These are phyloP conservation scores for Usnea hakonensis DNA, from an alignment of 495 filamentous ascomycete species.

Conservation along the genomic window DNA sequence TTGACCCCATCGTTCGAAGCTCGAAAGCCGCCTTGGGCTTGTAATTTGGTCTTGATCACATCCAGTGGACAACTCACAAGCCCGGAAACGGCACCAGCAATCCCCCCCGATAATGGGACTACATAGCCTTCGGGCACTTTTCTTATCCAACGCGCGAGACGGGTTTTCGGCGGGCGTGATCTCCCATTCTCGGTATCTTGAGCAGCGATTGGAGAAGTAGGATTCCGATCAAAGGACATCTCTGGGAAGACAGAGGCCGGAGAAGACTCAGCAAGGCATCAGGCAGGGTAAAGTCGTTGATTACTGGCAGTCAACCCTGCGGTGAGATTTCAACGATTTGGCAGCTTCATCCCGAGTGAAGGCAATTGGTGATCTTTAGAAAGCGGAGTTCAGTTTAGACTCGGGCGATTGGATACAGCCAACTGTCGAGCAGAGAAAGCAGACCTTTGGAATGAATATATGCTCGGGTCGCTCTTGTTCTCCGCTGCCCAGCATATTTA, in stretches of 20 bases:
- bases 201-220: slow-evolving; percentile 19
- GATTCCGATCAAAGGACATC: slow-evolving; percentile 27
- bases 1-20: slow-evolving; percentile 37
- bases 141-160: slow-evolving; percentile 48
- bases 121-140: slow-evolving; percentile 45
- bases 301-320: slow-evolving; percentile 22
- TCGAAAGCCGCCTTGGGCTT: slow-evolving; percentile 82
- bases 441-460: neutral
- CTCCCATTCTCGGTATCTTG: slow-evolving; percentile 12
- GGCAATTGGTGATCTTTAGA: slow-evolving; percentile 2
- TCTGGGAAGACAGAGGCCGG: slow-evolving; percentile 3
- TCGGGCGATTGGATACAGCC: neutral
- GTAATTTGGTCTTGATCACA: slow-evolving; percentile 97
- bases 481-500: neutral
- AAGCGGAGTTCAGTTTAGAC: neutral
- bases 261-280: slow-evolving; percentile 9
- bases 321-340: slow-evolving; percentile 22
- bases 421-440: neutral
- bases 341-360: slow-evolving; percentile 15
- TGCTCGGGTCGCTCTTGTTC: neutral
- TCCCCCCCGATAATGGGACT: slow-evolving; percentile 69
- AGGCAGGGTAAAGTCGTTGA: neutral
- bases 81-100: slow-evolving; percentile 83
- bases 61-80: slow-evolving; percentile 95
- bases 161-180: slow-evolving; percentile 36